phyloP scores from a whole-genome alignment of 2,329 filamentous ascomycete species.

The Sporothrix euskadiensis region DNA sequence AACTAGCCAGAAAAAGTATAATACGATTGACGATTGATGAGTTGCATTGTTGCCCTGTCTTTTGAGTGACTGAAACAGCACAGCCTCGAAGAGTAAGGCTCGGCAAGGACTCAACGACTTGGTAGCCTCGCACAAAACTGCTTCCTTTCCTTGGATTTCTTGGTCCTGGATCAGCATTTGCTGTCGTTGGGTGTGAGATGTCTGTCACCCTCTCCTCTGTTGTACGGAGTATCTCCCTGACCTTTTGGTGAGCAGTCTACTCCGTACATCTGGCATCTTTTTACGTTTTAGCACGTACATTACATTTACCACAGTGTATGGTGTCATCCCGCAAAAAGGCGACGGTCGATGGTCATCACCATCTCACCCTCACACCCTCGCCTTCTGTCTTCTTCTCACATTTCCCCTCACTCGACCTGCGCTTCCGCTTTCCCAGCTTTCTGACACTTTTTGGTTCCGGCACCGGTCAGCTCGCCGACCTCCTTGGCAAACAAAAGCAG shows the following conservation, averaged over 20 bases:
- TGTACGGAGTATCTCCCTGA: not conserved
- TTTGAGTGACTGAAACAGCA: not conserved
- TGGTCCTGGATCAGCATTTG: not conserved
- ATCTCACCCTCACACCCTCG: not conserved
- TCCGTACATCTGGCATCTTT: not conserved
- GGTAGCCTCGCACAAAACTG: constrained; percentile 4
- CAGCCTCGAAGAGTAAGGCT: not conserved
- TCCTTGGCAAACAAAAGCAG: not conserved
- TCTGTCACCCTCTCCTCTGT: not conserved
- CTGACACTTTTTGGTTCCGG: not conserved
- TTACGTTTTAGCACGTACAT: too few species aligned
- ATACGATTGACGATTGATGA: constrained; percentile 3
- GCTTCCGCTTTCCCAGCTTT: not conserved
- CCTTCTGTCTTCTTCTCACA: not conserved
- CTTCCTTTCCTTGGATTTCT: not conserved
- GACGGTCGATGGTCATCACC: not conserved
- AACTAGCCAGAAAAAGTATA: not conserved
- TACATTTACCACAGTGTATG: too few species aligned
- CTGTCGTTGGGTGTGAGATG: not conserved
- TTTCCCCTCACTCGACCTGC: not conserved
- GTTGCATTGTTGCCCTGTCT: not conserved
- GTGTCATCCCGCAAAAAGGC: not conserved
- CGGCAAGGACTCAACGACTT: not conserved
- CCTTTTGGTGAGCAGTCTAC: not conserved
- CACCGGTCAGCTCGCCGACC: not conserved